Base-by-base conservation (phyloP, 1,284 basidiomycete genomes). In the Ceratobasidium sp. region DNA sequence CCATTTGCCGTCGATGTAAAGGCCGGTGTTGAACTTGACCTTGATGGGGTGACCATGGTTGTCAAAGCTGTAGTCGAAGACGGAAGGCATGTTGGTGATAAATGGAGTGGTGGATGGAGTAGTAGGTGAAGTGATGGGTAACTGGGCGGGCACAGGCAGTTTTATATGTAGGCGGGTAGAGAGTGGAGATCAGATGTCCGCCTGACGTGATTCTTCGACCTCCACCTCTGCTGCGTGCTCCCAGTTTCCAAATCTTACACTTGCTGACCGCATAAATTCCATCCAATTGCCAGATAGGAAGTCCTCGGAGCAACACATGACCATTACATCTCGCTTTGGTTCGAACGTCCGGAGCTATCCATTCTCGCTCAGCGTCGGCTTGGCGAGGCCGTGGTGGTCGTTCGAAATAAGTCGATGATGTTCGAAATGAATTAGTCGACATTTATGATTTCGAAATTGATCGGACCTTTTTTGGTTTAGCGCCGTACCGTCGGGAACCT, bases 1-100 rank as follows among this genome's bases (percentile, higher is more conserved):
- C 83, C 91, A 97, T 86, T 97, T 85, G 84, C 93, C 93, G 85
- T 91, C 88, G 86, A 97, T 95, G 88, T 91, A 96, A 80, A 97
- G 85, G 65, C 95, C 94, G 40, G 92, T 92, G 80, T 85, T 87
- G 85, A 95, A 89, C 50, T 64, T 66, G 62, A 71, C 57, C 44
- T 65, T 74, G 66, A 64, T 61, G 12, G 38, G 33, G 62, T 76
- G 74, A 46, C 66, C 66, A n/a, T 77, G 40, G 44, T 26, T 20
- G 26, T 65, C 20, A 67, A 80, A 80, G 67, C 71, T 66, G 62
- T 80, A 80, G 38, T 80, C 74, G 68, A 80, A 80, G 10, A 77
- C 71, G 50, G 61, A 52, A 48, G 76, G 76, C 78, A 79, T 78
- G 50, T 12, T 59, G 59, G 59, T 13, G 28, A 61, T 61, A 26